These are phyloP conservation scores for Leccinum disarticulatum DNA, from an alignment of 768 basidiomycete genomes.

Conservation along the genomic window DNA sequence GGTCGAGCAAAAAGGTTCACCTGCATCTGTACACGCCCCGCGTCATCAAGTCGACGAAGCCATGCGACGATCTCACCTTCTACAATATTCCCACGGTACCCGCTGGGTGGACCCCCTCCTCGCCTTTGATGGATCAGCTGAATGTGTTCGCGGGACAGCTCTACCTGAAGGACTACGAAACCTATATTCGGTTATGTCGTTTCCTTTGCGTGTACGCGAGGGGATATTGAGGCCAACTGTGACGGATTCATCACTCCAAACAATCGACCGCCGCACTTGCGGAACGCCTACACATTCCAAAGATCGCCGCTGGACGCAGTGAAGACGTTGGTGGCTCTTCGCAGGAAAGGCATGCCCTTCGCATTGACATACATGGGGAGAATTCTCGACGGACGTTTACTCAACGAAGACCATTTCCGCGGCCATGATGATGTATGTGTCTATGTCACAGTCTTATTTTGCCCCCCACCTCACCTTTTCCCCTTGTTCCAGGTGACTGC, in stretches of 20 bases:
- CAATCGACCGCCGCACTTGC: background rate
- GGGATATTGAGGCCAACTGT: background rate
- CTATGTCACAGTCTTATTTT: background rate
- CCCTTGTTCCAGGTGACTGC: background rate
- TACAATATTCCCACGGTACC: background rate
- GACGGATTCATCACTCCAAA: slow-evolving; percentile 13
- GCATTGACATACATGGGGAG: slow-evolving; percentile 42
- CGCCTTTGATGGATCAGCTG: too few relatives aligned
- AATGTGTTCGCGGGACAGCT: too few relatives aligned
- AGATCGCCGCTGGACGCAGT: slow-evolving; percentile 35
- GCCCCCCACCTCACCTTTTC: background rate
- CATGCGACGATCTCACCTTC: slow-evolving; percentile 20
- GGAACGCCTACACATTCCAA: slow-evolving; percentile 28
- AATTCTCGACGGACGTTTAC: slow-evolving; percentile 31
- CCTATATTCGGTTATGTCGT: too few relatives aligned
- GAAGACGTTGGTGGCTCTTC: slow-evolving; percentile 21
- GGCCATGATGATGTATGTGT: background rate
- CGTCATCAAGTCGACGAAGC: slow-evolving; percentile 31
- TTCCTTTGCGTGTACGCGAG: too few relatives aligned
- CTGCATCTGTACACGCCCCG: slow-evolving; percentile 46
- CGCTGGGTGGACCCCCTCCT: too few relatives aligned
- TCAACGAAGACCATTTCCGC: slow-evolving; percentile 17
- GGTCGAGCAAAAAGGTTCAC: slow-evolving; percentile 31
- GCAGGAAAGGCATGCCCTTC: slow-evolving; percentile 39
- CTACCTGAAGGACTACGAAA: too few relatives aligned